These are phyloP conservation scores for Candida ortonii DNA, from an alignment of 805 yeast genomes.

Conservation along the genomic window DNA sequence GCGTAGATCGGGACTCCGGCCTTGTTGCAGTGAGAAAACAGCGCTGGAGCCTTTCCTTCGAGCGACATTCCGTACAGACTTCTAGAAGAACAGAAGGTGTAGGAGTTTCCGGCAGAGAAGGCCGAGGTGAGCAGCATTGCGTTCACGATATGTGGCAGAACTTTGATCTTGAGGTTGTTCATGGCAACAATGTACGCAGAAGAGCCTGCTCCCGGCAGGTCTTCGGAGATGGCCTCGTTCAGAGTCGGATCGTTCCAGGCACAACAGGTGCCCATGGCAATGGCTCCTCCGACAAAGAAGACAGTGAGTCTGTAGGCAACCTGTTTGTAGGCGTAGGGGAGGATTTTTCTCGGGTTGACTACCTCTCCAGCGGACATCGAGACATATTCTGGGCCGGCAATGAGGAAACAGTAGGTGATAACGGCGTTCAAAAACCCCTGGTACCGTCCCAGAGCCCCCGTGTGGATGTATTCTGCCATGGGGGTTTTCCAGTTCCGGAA, in stretches of 20 bases:
- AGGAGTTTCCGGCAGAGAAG: slow-evolving; percentile 49
- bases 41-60: slow-evolving; percentile 45
- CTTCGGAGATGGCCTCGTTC: slow-evolving; percentile 31
- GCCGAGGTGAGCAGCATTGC: slow-evolving; percentile 42
- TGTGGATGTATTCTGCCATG: slow-evolving; percentile 35
- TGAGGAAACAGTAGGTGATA: slow-evolving; percentile 41
- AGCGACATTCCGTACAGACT: slow-evolving; percentile 45
- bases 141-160: slow-evolving; percentile 45
- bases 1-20: slow-evolving; percentile 48
- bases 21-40: slow-evolving; percentile 43
- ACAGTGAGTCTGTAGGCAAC: slow-evolving; percentile 43
- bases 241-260: slow-evolving; percentile 42
- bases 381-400: slow-evolving; percentile 51
- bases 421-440: slow-evolving; percentile 44
- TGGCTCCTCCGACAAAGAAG: slow-evolving; percentile 47
- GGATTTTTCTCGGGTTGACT: slow-evolving; percentile 44
- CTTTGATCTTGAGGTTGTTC: slow-evolving; percentile 41
- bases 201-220: slow-evolving; percentile 45
- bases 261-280: slow-evolving; percentile 44
- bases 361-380: slow-evolving; percentile 48
- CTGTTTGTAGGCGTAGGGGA: slow-evolving; percentile 47
- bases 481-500: slow-evolving; percentile 34
- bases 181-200: slow-evolving; percentile 50
- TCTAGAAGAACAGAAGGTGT: slow-evolving; percentile 46
- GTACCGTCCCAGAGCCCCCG: slow-evolving; percentile 45